phyloP scores from a whole-genome alignment of 805 yeast species.

The Wickerhamiella kurtzmanii region DNA sequence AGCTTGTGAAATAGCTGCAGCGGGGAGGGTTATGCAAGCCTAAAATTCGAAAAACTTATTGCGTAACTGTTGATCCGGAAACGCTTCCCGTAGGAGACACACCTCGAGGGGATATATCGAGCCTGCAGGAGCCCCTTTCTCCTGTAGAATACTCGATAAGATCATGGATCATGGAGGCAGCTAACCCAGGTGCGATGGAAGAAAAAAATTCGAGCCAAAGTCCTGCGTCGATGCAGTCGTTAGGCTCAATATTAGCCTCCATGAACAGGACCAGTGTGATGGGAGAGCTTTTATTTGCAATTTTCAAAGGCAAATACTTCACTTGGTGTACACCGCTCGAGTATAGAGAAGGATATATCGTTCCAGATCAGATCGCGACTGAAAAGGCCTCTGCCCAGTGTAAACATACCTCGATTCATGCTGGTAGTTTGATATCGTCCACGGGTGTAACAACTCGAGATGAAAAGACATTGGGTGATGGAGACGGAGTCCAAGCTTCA shows the following conservation, averaged over 20 bases:
- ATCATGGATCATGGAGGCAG: neutral
- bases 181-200: neutral
- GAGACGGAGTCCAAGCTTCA: neutral
- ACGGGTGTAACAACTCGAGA: neutral
- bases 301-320: neutral
- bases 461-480: neutral
- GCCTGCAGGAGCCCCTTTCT: neutral
- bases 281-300: neutral
- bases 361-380: neutral
- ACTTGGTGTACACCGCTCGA: neutral
- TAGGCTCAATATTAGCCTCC: neutral
- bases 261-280: neutral
- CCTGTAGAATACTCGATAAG: neutral
- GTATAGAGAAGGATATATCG: neutral
- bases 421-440: neutral
- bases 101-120: neutral
- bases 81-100: neutral
- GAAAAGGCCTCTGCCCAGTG: too few relatives aligned
- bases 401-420: too few relatives aligned
- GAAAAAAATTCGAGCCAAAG: neutral
- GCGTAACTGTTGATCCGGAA: neutral
- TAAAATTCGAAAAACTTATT: neutral
- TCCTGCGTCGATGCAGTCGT: neutral
- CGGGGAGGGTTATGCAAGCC: neutral
- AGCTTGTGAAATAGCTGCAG: neutral